Conservation (phyloP, 106 monocot species). For the Allium cepa region DNA sequence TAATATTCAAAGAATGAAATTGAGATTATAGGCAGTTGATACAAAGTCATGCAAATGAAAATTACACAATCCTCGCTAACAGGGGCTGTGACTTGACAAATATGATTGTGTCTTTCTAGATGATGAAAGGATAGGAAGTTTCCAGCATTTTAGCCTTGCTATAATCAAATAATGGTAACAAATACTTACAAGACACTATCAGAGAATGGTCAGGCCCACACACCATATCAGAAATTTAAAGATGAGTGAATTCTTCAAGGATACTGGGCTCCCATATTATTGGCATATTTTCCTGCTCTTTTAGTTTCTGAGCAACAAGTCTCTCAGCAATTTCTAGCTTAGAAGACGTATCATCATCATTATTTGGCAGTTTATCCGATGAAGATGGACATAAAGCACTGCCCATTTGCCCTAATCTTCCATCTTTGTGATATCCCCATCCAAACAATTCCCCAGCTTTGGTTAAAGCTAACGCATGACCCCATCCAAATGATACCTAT, state of each 20-base stretch:
- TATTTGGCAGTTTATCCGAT: conserved; percentile 5
- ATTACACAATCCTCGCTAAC: too few relatives aligned
- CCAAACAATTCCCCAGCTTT: conserved; percentile 62
- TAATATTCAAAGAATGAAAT: too few relatives aligned
- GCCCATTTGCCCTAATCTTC: conserved; percentile 64
- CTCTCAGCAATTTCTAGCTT: conserved; percentile 43
- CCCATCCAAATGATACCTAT: conserved; percentile 97
- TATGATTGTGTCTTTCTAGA: too few relatives aligned
- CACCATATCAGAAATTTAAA: conserved; percentile 53
- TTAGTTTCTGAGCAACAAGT: conserved; percentile 48
- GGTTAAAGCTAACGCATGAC: conserved; percentile 70
- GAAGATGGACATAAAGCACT: conserved; percentile 15
- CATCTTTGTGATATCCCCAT: conserved; percentile 72
- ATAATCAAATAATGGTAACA: not conserved
- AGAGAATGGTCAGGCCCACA: conserved; percentile 87
- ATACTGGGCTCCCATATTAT: conserved; percentile 68
- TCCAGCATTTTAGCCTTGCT: too few relatives aligned
- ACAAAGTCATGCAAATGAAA: too few relatives aligned
- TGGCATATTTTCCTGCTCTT: conserved; percentile 69
- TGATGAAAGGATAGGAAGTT: too few relatives aligned
- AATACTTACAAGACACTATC: conserved; percentile 69
- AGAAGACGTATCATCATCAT: conserved; percentile 6
- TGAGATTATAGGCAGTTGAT: too few relatives aligned
- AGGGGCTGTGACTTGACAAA: too few relatives aligned
- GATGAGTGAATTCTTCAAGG: conserved; percentile 34